Percentiles rank a stretch among this genome's conserved stretches.
Conservation (phyloP, 148 eudicot genomes). For the Heliamphora exappendiculata region DNA sequence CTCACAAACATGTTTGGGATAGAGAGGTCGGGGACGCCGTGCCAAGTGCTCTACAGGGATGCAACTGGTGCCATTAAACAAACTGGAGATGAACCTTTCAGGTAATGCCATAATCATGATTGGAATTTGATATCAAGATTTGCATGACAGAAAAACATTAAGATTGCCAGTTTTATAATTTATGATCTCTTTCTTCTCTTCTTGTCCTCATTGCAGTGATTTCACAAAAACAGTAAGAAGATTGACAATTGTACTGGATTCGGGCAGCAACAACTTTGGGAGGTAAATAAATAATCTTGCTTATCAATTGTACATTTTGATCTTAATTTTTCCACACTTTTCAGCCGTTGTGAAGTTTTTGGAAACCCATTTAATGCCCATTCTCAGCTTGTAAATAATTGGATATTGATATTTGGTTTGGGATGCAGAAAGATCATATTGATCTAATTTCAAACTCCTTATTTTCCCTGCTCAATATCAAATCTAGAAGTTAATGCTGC, state of each 20-base stretch:
- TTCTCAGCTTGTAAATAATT: neutral
- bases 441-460: neutral
- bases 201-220: constrained; percentile 26
- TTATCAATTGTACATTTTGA: neutral
- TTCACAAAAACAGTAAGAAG: constrained; percentile 39
- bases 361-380: neutral
- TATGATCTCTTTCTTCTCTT: neutral
- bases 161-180: neutral
- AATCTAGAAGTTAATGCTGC: neutral
- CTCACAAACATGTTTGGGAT: constrained; percentile 47
- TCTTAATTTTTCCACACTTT: neutral
- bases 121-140: neutral
- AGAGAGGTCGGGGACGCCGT: constrained; percentile 30
- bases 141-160: neutral
- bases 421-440: neutral
- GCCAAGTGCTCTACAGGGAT: constrained; percentile 39
- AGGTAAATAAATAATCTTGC: constrained; percentile 23
- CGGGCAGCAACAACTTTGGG: constrained; percentile 22
- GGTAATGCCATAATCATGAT: constrained; percentile 20
- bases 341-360: neutral
- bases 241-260: constrained; percentile 35
- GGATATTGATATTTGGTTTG: neutral
- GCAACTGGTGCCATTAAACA: constrained; percentile 38
- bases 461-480: no score
- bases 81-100: constrained; percentile 46